Percentiles rank a stretch among this genome's conserved stretches.
Evolutionary conservation across 257 asterid genomes (phyloP).

Genomic region (Scutellaria galericulata): DNA sequence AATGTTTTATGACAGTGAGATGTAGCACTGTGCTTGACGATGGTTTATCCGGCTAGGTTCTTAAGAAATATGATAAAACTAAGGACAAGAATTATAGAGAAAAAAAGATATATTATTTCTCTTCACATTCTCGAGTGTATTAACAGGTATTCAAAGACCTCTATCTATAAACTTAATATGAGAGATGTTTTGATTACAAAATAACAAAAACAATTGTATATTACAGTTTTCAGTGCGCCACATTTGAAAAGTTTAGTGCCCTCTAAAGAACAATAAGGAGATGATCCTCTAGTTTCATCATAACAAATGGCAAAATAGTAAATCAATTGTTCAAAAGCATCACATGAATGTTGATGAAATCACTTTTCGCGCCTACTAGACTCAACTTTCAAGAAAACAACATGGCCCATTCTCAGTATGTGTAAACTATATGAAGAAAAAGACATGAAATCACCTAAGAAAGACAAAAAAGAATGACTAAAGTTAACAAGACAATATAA

Average conservation of each 20-base stretch:
- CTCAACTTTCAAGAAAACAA: background rate
- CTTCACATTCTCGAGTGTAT: background rate
- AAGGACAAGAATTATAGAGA: background rate
- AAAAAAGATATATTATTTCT: background rate
- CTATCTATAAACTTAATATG: background rate
- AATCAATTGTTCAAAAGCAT: background rate
- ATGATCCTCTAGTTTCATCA: background rate
- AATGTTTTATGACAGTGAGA: background rate
- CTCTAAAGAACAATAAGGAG: background rate
- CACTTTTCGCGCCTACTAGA: background rate
- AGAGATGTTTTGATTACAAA: background rate
- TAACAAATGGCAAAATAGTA: background rate
- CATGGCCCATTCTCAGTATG: background rate
- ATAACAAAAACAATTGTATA: background rate
- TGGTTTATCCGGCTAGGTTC: background rate
- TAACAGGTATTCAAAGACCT: slow-evolving; percentile 1
- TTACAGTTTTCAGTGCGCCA: background rate
- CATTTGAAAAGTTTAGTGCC: background rate
- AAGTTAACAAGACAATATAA: background rate
- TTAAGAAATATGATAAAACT: background rate
- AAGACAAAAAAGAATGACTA: background rate
- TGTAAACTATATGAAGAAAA: background rate
- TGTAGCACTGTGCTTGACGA: background rate
- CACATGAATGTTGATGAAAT: background rate
- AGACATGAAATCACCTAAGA: background rate